Percentiles rank a stretch among this genome's conserved stretches.
These are phyloP conservation scores for Senecio squalidus DNA, from an alignment of 140 eudicot genomes.

Conservation along the genomic window DNA sequence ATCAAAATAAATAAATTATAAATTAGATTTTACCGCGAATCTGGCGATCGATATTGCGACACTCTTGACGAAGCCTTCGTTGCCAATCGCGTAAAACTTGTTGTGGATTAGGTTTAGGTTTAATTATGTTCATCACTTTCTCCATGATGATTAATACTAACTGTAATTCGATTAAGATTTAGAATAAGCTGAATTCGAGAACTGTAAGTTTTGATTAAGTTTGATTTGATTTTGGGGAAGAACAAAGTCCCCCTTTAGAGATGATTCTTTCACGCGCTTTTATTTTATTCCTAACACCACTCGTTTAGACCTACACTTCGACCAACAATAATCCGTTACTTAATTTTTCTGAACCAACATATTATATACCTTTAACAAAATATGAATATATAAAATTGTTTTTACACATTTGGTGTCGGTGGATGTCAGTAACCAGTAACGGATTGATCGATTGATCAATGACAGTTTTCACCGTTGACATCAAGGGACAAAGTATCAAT, in stretches of 20 bases:
- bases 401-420: too few relatives aligned
- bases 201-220: background rate
- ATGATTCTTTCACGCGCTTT: slow-evolving; percentile 22
- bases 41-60: slow-evolving; percentile 91
- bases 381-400: too few relatives aligned
- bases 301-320: too few relatives aligned
- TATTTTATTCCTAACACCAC: background rate
- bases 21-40: slow-evolving; percentile 49
- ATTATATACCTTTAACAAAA: too few relatives aligned
- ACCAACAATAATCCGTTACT: too few relatives aligned
- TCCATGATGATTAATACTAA: slow-evolving; percentile 47
- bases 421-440: too few relatives aligned
- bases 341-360: too few relatives aligned
- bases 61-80: slow-evolving; percentile 87
- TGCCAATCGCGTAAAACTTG: slow-evolving; percentile 88
- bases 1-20: background rate
- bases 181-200: background rate
- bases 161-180: slow-evolving; percentile 5
- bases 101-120: slow-evolving; percentile 87
- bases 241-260: slow-evolving; percentile 3
- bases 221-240: slow-evolving; percentile 14
- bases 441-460: too few relatives aligned
- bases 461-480: too few relatives aligned
- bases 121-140: slow-evolving; percentile 66
- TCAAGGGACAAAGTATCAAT: too few relatives aligned